These are phyloP conservation scores for Phoma sp. DNA, from an alignment of 2,329 filamentous ascomycete species.

Conservation along the genomic window DNA sequence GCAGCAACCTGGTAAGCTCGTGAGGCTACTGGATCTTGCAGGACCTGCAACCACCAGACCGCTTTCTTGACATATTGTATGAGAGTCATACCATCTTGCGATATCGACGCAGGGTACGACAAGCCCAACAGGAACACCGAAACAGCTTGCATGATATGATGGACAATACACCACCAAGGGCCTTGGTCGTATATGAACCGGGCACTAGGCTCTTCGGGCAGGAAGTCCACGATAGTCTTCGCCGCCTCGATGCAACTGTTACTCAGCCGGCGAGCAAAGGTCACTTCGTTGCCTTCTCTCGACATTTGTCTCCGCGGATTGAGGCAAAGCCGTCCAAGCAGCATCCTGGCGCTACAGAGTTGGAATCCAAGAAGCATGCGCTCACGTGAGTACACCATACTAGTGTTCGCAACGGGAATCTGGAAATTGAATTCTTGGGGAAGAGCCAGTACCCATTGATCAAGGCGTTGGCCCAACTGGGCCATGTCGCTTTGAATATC, in stretches of 20 bases:
- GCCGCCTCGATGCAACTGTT: slow-evolving; percentile 48
- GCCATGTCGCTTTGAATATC: slow-evolving; percentile 44
- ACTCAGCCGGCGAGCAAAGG: slow-evolving; percentile 42
- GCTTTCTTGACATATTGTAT: slow-evolving; percentile 37
- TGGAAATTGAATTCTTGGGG: slow-evolving; percentile 40
- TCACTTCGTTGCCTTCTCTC: slow-evolving; percentile 25
- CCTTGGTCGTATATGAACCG: slow-evolving; percentile 39
- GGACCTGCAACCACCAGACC: slow-evolving; percentile 42
- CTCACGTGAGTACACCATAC: slow-evolving; percentile 27
- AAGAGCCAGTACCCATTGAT: slow-evolving; percentile 42
- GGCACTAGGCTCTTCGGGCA: slow-evolving; percentile 43
- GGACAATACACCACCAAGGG: slow-evolving; percentile 52
- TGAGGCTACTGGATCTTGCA: slow-evolving; percentile 39
- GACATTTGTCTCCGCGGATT: slow-evolving; percentile 32
- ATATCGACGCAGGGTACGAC: slow-evolving; percentile 33
- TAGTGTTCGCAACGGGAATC: background rate
- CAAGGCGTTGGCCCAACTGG: slow-evolving; percentile 40
- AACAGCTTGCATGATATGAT: slow-evolving; percentile 49
- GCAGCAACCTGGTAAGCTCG: slow-evolving; percentile 32
- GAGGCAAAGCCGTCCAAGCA: slow-evolving; percentile 49
- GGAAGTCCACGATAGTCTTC: slow-evolving; percentile 38
- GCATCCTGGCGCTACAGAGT: slow-evolving; percentile 48
- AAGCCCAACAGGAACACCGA: slow-evolving; percentile 48
- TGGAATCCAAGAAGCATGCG: slow-evolving; percentile 41
- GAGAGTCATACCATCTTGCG: slow-evolving; percentile 26